Conservation (phyloP, 2,329 filamentous ascomycete species). For the Curvularia spicifera region DNA sequence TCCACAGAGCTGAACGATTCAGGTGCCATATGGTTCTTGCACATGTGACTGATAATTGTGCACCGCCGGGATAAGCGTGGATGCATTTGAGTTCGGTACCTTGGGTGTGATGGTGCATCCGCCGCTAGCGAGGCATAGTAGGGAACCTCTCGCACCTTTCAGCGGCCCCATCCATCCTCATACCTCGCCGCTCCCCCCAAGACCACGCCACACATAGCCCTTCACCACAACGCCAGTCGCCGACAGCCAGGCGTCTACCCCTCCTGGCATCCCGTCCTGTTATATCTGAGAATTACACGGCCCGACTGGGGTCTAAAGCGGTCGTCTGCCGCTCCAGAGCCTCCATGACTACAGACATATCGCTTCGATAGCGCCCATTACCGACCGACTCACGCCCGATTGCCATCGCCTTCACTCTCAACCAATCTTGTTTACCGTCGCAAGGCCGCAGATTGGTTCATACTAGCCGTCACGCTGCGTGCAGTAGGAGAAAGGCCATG, state of each 20-base stretch:
- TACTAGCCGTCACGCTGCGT: slow-evolving; percentile 28
- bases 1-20: not conserved
- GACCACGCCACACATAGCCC: slow-evolving; percentile 15
- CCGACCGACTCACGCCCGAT: slow-evolving; percentile 17
- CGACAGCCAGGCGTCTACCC: not conserved
- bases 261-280: not conserved
- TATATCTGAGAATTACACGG: slow-evolving; percentile 11
- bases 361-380: slow-evolving; percentile 37
- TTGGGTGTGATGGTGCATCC: slow-evolving; percentile 19
- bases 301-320: slow-evolving; percentile 21
- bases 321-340: slow-evolving; percentile 33
- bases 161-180: slow-evolving; percentile 23
- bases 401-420: slow-evolving; percentile 10
- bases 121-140: slow-evolving; percentile 21
- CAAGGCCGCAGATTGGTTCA: slow-evolving; percentile 16
- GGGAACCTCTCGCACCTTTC: slow-evolving; percentile 22
- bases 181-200: slow-evolving; percentile 18
- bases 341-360: slow-evolving; percentile 44
- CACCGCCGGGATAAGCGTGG: slow-evolving; percentile 9
- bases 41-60: not conserved
- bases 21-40: not conserved
- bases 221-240: slow-evolving; percentile 13
- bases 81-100: slow-evolving; percentile 19
- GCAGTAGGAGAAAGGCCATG: slow-evolving; percentile 41
- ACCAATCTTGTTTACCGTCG: slow-evolving; percentile 17